Evolutionary conservation across 768 basidiomycete genomes (phyloP), one percentile per base, ranked within the genome.

Genomic region (Grammothele lineata): DNA sequence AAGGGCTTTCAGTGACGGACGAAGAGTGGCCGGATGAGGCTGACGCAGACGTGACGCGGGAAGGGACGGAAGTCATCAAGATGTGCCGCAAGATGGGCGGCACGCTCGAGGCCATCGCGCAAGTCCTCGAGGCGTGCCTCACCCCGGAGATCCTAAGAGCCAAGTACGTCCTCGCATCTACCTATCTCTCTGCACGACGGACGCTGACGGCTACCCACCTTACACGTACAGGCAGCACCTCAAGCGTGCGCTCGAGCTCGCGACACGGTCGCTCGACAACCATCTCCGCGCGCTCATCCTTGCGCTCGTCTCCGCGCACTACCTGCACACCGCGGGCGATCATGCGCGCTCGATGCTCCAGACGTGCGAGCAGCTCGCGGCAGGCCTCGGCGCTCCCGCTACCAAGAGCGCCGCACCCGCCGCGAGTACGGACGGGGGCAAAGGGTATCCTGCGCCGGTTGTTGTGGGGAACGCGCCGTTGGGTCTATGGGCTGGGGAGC

Each of bases 401-500:
- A 43, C 35, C 12, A 48, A 64, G 57, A 15, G 54, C 32, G 22
- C 57, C 23, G 27, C 56, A 64, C 55, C 54, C 59, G 50, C 53
- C 40, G 33, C 38, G 10, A 38, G 38, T 10, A 40, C 40, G 45
- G 48, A 37, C 48, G 47, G 27, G 22, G 43, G 43, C 5, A 30
- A 30, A 37, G 43, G 35, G 51, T 49, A 35, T 35, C 43, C 39
- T 9, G 48, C 23, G 42, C n/a, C n/a, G n/a, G n/a, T n/a, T n/a
- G n/a, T n/a, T n/a, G 46, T 79, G 17, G 86, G 85, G 4, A 87
- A 86, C 47, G 83, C 76, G 3, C 75, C 77, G 27, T 59, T 87
- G 58, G 68, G 85, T 18, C 58, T 86, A 40, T 88, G 87, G 87
- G 77, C 83, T 10, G 85, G 85, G 5, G 80, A 88, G 57, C 70